Evolutionary conservation across 805 yeast genomes (phyloP).

Genomic region (Saturnispora bothae): DNA sequence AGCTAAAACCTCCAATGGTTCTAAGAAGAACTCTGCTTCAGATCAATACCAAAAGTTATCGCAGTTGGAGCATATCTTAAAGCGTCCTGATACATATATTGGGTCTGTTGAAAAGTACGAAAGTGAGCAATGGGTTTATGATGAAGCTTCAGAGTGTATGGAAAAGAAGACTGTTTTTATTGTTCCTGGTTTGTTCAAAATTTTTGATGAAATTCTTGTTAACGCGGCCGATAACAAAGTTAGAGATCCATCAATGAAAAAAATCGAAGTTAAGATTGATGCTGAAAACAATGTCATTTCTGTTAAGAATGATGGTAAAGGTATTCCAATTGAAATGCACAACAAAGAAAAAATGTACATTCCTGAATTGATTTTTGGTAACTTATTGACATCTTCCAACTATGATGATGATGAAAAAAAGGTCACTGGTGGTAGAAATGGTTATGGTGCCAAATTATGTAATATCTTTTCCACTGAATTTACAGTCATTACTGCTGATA

Average conservation of each 20-base stretch:
- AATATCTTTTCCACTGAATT: constrained; percentile 89
- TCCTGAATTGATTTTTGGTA: constrained; percentile 94
- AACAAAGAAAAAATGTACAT: constrained; percentile 84
- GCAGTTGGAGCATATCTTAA: constrained; percentile 90
- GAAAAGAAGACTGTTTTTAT: constrained; percentile 52
- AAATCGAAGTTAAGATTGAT: constrained; percentile 72
- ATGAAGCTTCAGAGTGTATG: constrained; percentile 54
- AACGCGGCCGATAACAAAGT: constrained; percentile 98
- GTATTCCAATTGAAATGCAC: constrained; percentile 93
- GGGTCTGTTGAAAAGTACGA: constrained; percentile 85
- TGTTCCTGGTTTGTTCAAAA: constrained; percentile 94
- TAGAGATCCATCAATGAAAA: constrained; percentile 84
- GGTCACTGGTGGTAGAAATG: constrained; percentile 98
- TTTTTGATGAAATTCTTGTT: constrained; percentile 92
- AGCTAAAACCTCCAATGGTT: not conserved
- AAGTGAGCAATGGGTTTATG: constrained; percentile 77
- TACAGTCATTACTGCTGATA: constrained; percentile 81
- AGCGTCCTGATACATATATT: constrained; percentile 95
- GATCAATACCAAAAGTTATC: constrained; percentile 88
- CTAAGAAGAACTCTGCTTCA: constrained; percentile 29
- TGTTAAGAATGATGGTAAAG: constrained; percentile 87
- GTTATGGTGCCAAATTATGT: constrained; percentile 96
- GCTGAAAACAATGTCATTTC: constrained; percentile 63
- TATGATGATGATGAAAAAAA: constrained; percentile 93
- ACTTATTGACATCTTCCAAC: constrained; percentile 86